Evolutionary conservation across 1,139 yeast species (phyloP).

Genomic region (Pichia sp.): DNA sequence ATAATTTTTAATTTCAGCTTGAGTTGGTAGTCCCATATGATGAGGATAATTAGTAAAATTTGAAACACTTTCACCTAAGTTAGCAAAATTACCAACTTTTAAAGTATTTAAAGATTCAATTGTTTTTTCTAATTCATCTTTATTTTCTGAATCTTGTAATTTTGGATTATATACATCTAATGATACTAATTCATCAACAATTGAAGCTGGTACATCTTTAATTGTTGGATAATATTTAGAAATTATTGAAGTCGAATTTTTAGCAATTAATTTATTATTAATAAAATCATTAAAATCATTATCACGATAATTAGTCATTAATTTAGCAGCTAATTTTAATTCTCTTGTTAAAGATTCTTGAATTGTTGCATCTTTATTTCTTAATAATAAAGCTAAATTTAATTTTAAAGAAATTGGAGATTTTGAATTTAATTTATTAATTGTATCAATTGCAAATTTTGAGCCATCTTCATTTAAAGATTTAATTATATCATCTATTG

Average conservation of each 20-base stretch:
- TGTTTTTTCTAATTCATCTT: slow-evolving; percentile 17
- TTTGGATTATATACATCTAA: slow-evolving; percentile 24
- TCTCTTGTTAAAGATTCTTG: slow-evolving; percentile 67
- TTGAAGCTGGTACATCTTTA: slow-evolving; percentile 30
- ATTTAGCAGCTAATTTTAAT: slow-evolving; percentile 68
- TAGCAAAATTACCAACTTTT: slow-evolving; percentile 31
- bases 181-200: slow-evolving; percentile 25
- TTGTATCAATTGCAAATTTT: slow-evolving; percentile 60
- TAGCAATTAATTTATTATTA: slow-evolving; percentile 52
- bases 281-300: slow-evolving; percentile 75
- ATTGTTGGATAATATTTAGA: slow-evolving; percentile 30
- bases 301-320: slow-evolving; percentile 54
- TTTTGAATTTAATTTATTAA: slow-evolving; percentile 49
- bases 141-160: slow-evolving; percentile 5
- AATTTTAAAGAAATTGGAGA: slow-evolving; percentile 79
- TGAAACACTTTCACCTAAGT: slow-evolving; percentile 33
- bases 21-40: slow-evolving; percentile 70
- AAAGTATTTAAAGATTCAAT: slow-evolving; percentile 26
- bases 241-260: slow-evolving; percentile 21
- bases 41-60: slow-evolving; percentile 65
- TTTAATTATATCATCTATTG: slow-evolving; percentile 57
- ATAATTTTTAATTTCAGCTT: slow-evolving; percentile 48
- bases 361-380: slow-evolving; percentile 55
- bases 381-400: slow-evolving; percentile 61
- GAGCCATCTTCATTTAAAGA: slow-evolving; percentile 52